Evolutionary conservation across 2,329 filamentous ascomycete species (phyloP).

Genomic region (Hypocreales sp.): DNA sequence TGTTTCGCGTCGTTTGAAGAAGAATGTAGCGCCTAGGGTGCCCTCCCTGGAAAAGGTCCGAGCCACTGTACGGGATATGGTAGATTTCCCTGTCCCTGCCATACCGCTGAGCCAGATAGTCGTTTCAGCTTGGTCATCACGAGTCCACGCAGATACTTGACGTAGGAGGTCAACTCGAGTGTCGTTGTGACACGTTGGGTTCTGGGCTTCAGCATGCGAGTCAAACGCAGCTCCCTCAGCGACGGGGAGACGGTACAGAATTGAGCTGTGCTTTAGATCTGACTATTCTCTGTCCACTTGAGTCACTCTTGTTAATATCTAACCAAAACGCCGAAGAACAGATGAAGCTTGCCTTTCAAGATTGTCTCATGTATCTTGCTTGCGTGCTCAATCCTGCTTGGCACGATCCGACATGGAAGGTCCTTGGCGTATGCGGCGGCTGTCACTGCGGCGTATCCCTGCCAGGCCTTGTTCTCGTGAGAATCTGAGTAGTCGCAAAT

Average conservation of each 20-base stretch:
- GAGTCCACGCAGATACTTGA: constrained; percentile 10
- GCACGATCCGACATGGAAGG: too few species aligned
- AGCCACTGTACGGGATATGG: constrained; percentile 17
- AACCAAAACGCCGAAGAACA: too few species aligned
- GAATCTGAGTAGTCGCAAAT: too few species aligned
- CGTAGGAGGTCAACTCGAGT: constrained; percentile 17
- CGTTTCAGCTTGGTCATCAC: constrained; percentile 5
- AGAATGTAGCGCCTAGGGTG: constrained; percentile 22
- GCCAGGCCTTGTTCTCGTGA: too few species aligned
- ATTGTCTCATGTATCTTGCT: too few species aligned
- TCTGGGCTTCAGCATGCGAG: constrained; percentile 16
- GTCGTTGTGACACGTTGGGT: constrained; percentile 13
- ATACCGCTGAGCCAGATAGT: constrained; percentile 23
- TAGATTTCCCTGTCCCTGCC: constrained; percentile 24
- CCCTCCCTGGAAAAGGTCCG: constrained; percentile 1
- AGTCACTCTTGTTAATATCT: too few species aligned
- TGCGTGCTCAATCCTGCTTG: too few species aligned
- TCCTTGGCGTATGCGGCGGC: too few species aligned
- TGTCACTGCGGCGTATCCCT: too few species aligned
- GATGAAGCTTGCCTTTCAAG: too few species aligned
- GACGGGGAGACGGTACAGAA: constrained; percentile 7
- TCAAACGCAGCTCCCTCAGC: constrained; percentile 16
- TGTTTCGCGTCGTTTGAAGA: constrained; percentile 26
- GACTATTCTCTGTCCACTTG: too few species aligned
- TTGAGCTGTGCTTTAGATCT: too few species aligned